These are phyloP conservation scores for Hura crepitans DNA, from an alignment of 441 rosid genomes.

Conservation along the genomic window DNA sequence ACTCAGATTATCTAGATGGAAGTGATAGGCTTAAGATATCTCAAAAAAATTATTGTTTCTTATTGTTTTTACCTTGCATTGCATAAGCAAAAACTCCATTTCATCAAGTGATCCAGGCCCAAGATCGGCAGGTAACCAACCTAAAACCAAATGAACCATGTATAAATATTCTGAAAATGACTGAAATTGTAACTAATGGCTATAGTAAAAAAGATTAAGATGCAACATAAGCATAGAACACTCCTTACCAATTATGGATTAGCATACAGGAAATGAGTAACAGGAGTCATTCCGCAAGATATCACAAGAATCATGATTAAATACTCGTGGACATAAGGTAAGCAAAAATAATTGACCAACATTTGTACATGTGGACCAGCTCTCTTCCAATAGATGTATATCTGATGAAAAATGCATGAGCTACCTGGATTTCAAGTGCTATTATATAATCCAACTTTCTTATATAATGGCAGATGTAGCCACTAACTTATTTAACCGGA, in stretches of 20 bases:
- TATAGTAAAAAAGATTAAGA: slow-evolving; percentile 5
- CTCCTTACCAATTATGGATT: not conserved
- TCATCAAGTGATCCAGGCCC: slow-evolving; percentile 59
- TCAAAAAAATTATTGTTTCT: not conserved
- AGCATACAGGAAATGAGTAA: not conserved
- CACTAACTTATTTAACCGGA: not conserved
- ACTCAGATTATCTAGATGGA: slow-evolving; percentile 4
- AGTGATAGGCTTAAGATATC: slow-evolving; percentile 6
- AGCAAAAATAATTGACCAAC: not conserved
- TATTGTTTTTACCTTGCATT: slow-evolving; percentile 50
- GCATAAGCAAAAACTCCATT: slow-evolving; percentile 40
- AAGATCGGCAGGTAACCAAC: slow-evolving; percentile 64
- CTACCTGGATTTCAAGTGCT: no score
- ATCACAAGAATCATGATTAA: not conserved
- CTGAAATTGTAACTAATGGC: not conserved
- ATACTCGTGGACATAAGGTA: not conserved
- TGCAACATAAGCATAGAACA: not conserved
- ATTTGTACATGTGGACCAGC: not conserved
- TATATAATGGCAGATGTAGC: no score
- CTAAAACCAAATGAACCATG: slow-evolving; percentile 31
- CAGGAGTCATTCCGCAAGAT: not conserved
- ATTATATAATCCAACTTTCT: no score
- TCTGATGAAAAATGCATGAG: no score
- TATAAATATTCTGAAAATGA: slow-evolving; percentile 15
- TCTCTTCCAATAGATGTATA: not conserved